Evolutionary conservation across 805 yeast genomes (phyloP).

Genomic region (Yarrowia keelungensis): DNA sequence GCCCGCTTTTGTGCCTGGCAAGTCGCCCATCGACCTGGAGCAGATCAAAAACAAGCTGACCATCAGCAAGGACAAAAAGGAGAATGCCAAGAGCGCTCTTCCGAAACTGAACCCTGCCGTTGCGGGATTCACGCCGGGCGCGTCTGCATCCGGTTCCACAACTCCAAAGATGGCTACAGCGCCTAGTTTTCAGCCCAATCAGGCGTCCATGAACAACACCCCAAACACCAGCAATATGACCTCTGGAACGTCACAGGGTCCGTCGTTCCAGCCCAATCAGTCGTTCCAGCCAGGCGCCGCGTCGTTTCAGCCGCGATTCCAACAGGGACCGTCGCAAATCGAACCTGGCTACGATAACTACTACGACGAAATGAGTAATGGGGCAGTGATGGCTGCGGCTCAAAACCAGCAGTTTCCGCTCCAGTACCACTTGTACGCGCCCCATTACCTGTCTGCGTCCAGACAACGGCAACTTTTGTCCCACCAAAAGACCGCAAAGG

Average conservation of each 20-base stretch:
- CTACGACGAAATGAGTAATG: constrained; percentile 33
- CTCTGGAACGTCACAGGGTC: background rate
- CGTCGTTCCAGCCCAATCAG: background rate
- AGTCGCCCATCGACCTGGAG: constrained; percentile 28
- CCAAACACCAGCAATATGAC: background rate
- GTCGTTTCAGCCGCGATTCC: constrained; percentile 7
- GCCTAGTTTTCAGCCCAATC: constrained; percentile 16
- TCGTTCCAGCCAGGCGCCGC: constrained; percentile 18
- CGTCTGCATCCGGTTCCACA: background rate
- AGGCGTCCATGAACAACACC: background rate
- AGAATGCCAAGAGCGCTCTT: constrained; percentile 3
- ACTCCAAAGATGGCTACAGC: constrained; percentile 13
- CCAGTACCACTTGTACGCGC: constrained; percentile 35
- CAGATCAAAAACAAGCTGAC: constrained; percentile 34
- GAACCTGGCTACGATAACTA: constrained; percentile 18
- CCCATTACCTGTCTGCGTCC: constrained; percentile 31
- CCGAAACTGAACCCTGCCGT: constrained; percentile 28
- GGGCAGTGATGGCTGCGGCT: constrained; percentile 34
- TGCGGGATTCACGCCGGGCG: constrained; percentile 15
- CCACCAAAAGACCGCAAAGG: constrained; percentile 72
- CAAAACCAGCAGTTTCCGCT: constrained; percentile 37
- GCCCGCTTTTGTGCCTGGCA: constrained; percentile 25
- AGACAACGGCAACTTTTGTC: constrained; percentile 67
- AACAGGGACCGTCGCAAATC: constrained; percentile 4
- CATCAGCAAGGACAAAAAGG: constrained; percentile 38